Evolutionary conservation across 192 early-diverging fungal species (phyloP).

Genomic region (Gryganskiella cystojenkinii): DNA sequence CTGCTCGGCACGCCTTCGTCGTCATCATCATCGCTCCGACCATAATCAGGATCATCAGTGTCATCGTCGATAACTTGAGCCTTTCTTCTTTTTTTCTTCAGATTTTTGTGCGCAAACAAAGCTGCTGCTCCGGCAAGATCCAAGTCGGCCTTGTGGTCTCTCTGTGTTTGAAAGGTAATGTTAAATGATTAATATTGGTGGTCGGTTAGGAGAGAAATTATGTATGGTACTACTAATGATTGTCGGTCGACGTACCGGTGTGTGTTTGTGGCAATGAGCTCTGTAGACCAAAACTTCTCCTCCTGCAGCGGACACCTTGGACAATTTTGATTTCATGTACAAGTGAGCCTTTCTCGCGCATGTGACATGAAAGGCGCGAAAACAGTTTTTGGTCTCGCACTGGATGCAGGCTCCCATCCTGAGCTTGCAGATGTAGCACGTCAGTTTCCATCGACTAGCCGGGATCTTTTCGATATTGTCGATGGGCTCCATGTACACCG

Average conservation of each 20-base stretch:
- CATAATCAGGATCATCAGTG: constrained; percentile 54
- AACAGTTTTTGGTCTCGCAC: constrained; percentile 91
- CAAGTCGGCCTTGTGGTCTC: constrained; percentile 62
- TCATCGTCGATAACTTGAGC: constrained; percentile 26
- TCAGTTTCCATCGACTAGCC: constrained; percentile 86
- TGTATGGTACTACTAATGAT: background rate
- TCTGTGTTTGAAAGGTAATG: too few relatives aligned
- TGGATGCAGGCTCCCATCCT: constrained; percentile 93
- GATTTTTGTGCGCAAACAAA: constrained; percentile 28
- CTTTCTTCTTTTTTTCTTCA: constrained; percentile 50
- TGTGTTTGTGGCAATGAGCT: constrained; percentile 92
- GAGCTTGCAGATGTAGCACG: constrained; percentile 89
- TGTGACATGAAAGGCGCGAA: constrained; percentile 90
- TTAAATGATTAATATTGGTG: too few relatives aligned
- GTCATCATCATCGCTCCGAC: constrained; percentile 47
- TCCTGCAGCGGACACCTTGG: constrained; percentile 54
- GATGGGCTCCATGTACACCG: constrained; percentile 98
- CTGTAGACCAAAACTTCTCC: constrained; percentile 71
- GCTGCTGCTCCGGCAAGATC: constrained; percentile 53
- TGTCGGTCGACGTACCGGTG: constrained; percentile 66
- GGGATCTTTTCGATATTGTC: constrained; percentile 93
- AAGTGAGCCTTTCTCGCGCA: constrained; percentile 91
- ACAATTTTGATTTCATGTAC: constrained; percentile 84
- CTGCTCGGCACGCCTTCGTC: constrained; percentile 23
- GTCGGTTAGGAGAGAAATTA: too few relatives aligned